A percentile compares a stretch with the other conserved stretches of the same genome.
Conservation (phyloP, 2,329 filamentous ascomycete genomes). For the Trichoderma polysporum region DNA sequence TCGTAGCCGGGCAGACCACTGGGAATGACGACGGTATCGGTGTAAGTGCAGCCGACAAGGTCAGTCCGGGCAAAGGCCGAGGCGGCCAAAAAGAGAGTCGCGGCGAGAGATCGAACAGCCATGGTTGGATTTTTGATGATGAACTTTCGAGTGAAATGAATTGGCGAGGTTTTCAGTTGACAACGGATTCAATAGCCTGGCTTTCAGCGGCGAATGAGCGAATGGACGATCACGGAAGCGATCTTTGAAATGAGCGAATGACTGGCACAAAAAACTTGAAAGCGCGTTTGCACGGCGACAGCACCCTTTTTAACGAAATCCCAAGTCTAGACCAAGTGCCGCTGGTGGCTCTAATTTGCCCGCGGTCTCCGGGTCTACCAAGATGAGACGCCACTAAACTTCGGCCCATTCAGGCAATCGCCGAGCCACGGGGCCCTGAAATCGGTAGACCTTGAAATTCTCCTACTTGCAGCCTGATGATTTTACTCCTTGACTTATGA, state of each 20-base stretch:
- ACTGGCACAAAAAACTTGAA: conserved; percentile 7
- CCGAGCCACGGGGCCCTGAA: conserved; percentile 14
- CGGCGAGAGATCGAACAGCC: conserved; percentile 28
- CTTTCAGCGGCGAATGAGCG: conserved; percentile 9
- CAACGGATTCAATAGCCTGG: conserved; percentile 10
- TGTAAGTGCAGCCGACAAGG: conserved; percentile 46
- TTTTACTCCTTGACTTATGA: not conserved
- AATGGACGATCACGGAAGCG: conserved; percentile 18
- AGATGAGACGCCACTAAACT: conserved; percentile 2
- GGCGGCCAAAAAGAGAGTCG: conserved; percentile 33
- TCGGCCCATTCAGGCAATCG: conserved; percentile 12
- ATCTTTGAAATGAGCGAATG: conserved; percentile 14
- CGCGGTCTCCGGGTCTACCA: not conserved
- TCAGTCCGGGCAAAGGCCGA: conserved; percentile 46
- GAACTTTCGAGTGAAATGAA: not conserved
- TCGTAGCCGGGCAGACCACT: conserved; percentile 40
- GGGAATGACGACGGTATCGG: conserved; percentile 34
- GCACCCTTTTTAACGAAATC: conserved; percentile 8
- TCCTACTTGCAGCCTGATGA: not conserved
- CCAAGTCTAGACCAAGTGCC: not conserved
- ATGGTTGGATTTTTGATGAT: conserved; percentile 33
- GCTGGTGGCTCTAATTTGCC: not conserved
- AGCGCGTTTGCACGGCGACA: not conserved
- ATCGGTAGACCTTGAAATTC: not conserved
- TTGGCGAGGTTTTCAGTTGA: not conserved